Percentiles rank a stretch among this genome's conserved stretches.
phyloP scores from a whole-genome alignment of 176 grass and related monocot species.

The Themeda triandra region DNA sequence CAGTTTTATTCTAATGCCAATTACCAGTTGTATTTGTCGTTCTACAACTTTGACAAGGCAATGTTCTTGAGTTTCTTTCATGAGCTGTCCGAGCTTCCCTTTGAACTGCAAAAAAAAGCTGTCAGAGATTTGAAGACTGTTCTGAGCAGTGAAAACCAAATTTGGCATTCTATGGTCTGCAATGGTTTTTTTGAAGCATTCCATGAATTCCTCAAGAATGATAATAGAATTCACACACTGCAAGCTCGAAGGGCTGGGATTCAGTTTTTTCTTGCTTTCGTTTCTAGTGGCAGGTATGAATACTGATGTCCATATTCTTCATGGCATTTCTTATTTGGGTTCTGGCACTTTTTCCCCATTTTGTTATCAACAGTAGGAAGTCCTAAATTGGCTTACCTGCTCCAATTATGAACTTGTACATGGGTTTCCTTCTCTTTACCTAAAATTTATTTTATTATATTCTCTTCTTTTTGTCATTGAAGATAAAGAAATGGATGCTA shows the following conservation, averaged over 20 bases:
- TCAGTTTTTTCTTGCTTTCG: slow-evolving; percentile 68
- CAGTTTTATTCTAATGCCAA: slow-evolving; percentile 72
- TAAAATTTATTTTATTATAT: not conserved
- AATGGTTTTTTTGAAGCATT: slow-evolving; percentile 91
- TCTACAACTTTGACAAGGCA: slow-evolving; percentile 61
- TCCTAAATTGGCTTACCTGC: not conserved
- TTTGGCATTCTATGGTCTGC: slow-evolving; percentile 47
- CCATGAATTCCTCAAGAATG: slow-evolving; percentile 54
- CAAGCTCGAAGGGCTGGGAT: slow-evolving; percentile 45
- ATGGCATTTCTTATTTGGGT: not conserved
- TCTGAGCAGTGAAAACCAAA: slow-evolving; percentile 57
- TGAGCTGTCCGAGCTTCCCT: slow-evolving; percentile 60
- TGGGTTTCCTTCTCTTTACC: not conserved
- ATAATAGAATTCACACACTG: slow-evolving; percentile 23
- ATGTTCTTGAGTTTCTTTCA: slow-evolving; percentile 73
- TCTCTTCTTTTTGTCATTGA: not conserved
- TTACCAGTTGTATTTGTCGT: slow-evolving; percentile 63
- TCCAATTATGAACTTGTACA: not conserved
- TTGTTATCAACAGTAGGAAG: not conserved
- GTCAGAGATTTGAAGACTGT: slow-evolving; percentile 64
- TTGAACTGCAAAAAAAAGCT: slow-evolving; percentile 54
- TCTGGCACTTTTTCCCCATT: not conserved
- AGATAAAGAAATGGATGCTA: not conserved
- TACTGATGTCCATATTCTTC: not conserved
- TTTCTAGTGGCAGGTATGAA: slow-evolving; percentile 50